Percentiles rank a stretch among this genome's conserved stretches.
Evolutionary conservation across 192 early-diverging fungal species (phyloP).

Genomic region (Entomortierella lignicola): DNA sequence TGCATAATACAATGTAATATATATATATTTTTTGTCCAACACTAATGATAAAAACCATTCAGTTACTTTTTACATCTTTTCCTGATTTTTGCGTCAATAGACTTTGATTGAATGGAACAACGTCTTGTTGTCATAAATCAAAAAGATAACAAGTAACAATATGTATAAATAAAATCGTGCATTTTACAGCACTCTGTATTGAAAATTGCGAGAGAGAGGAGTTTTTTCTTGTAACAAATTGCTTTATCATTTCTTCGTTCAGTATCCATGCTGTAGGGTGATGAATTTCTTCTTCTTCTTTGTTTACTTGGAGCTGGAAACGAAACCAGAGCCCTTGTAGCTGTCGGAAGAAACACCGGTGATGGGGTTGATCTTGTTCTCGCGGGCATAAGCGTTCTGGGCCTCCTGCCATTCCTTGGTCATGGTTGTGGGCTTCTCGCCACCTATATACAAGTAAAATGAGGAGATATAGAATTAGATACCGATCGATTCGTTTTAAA

Average conservation of each 20-base stretch:
- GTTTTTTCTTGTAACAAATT: conserved; percentile 31
- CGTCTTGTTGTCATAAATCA: no score
- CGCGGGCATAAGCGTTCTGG: conserved; percentile 75
- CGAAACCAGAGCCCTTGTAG: conserved; percentile 81
- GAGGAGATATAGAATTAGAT: no score
- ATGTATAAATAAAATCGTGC: neutral
- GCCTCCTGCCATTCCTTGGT: conserved; percentile 90
- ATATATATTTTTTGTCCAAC: no score
- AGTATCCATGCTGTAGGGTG: conserved; percentile 13
- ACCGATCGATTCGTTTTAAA: no score
- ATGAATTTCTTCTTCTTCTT: neutral
- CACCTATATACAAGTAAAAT: no score
- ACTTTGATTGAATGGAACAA: no score
- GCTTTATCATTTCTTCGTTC: conserved; percentile 29
- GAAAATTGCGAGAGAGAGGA: neutral
- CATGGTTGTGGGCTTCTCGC: conserved; percentile 71
- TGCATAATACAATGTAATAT: no score
- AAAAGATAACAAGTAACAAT: neutral
- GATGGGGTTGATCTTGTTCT: conserved; percentile 83
- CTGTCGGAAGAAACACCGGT: conserved; percentile 81
- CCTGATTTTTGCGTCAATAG: no score
- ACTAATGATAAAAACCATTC: no score
- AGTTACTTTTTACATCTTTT: no score
- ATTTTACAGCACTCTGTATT: neutral
- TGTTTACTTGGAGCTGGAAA: conserved; percentile 59